Percentiles rank a stretch among this genome's conserved stretches.
These are phyloP conservation scores for Rhypophila decipiens DNA, from an alignment of 495 filamentous ascomycete genomes.

Conservation along the genomic window DNA sequence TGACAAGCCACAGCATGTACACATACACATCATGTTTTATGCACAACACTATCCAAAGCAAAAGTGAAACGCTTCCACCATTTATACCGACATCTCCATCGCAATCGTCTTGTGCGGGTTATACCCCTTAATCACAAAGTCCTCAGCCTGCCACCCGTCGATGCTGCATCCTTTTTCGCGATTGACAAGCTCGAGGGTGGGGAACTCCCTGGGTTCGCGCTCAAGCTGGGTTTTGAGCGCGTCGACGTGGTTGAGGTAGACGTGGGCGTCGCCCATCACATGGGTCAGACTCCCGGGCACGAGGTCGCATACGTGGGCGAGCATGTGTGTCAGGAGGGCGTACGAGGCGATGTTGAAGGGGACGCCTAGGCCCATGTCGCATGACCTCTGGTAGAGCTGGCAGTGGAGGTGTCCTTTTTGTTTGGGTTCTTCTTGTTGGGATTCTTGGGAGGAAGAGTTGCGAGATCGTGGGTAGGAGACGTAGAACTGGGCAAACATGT, in stretches of 20 bases:
- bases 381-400: conserved; percentile 86
- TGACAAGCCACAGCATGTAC: no score
- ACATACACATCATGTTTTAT: no score
- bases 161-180: conserved; percentile 59
- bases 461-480: conserved; percentile 62
- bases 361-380: conserved; percentile 95
- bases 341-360: conserved; percentile 97
- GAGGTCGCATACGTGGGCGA: conserved; percentile 79
- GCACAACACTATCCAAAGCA: no score
- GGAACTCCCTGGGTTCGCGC: conserved; percentile 76
- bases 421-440: conserved; percentile 27
- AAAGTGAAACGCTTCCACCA: no score
- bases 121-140: conserved; percentile 85
- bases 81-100: conserved; percentile 94
- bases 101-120: conserved; percentile 81
- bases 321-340: conserved; percentile 86
- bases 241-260: conserved; percentile 89
- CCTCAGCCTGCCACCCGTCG: conserved; percentile 82
- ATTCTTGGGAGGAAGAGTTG: conserved; percentile 11
- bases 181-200: conserved; percentile 58
- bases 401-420: conserved; percentile 67
- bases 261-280: conserved; percentile 93
- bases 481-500: conserved; percentile 99
- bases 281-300: conserved; percentile 80
- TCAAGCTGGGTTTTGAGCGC: conserved; percentile 73